Conservation (phyloP, 441 rosid genomes). For the Populus trichocarpa region DNA sequence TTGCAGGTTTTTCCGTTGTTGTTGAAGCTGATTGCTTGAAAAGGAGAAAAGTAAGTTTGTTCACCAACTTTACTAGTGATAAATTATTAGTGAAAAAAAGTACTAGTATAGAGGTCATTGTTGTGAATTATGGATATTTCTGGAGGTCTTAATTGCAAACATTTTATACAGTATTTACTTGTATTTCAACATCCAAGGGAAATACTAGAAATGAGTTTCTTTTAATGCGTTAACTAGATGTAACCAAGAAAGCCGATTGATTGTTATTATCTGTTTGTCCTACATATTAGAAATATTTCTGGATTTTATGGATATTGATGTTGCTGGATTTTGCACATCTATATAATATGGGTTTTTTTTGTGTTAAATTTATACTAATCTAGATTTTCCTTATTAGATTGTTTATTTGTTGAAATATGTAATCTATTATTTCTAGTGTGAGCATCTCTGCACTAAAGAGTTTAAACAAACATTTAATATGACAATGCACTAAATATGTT, state of each 20-base stretch:
- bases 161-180: background rate
- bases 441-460: too few relatives aligned
- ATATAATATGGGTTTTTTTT: too few relatives aligned
- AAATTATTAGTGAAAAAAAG: too few relatives aligned
- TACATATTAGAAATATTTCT: slow-evolving; percentile 55
- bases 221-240: slow-evolving; percentile 2
- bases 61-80: background rate
- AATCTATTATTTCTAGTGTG: too few relatives aligned
- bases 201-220: background rate
- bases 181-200: background rate
- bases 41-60: slow-evolving; percentile 77
- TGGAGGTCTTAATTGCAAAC: background rate
- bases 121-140: background rate
- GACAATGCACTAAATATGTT: too few relatives aligned
- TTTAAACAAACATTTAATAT: too few relatives aligned
- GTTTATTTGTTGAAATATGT: too few relatives aligned
- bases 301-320: too few relatives aligned
- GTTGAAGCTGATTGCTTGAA: slow-evolving; percentile 93
- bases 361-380: too few relatives aligned
- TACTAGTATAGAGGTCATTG: background rate
- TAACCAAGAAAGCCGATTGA: slow-evolving; percentile 10
- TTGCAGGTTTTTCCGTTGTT: slow-evolving; percentile 91
- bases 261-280: slow-evolving; percentile 15
- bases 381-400: too few relatives aligned
- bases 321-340: too few relatives aligned